Percentiles rank a stretch among this genome's conserved stretches.
Evolutionary conservation across 2,329 filamentous ascomycete species (phyloP).

Genomic region (Penicillium brasilianum): DNA sequence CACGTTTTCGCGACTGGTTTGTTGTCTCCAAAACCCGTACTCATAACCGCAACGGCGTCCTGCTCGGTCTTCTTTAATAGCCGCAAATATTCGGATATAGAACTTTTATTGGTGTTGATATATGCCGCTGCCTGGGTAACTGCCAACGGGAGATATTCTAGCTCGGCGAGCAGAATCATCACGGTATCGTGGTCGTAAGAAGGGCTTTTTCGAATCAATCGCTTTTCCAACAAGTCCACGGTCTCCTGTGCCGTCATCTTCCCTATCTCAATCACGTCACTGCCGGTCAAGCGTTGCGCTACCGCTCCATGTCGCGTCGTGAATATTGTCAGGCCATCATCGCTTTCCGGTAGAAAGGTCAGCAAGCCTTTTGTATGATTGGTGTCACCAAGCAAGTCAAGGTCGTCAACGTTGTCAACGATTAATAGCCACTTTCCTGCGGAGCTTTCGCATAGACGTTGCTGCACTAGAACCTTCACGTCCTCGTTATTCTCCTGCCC

Average conservation of each 20-base stretch:
- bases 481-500: not conserved
- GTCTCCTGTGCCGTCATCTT: constrained; percentile 25
- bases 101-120: constrained; percentile 21
- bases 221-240: not conserved
- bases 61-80: constrained; percentile 20
- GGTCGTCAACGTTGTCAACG: constrained; percentile 33
- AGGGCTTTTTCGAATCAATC: constrained; percentile 10
- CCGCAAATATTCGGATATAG: constrained; percentile 29
- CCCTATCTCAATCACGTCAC: constrained; percentile 27
- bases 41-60: constrained; percentile 9
- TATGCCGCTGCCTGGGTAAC: constrained; percentile 32
- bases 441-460: constrained; percentile 11
- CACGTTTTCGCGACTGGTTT: constrained; percentile 40
- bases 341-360: constrained; percentile 21
- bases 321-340: constrained; percentile 28
- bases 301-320: constrained; percentile 28
- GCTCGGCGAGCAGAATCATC: constrained; percentile 19
- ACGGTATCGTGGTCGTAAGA: not conserved
- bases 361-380: constrained; percentile 3
- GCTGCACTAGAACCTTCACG: constrained; percentile 10
- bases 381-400: constrained; percentile 17
- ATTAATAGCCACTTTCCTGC: constrained; percentile 29
- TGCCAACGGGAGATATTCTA: constrained; percentile 32
- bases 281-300: not conserved
- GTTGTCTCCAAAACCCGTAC: constrained; percentile 37